Conservation (phyloP, 1,284 basidiomycete species). For the Boletus sp. region DNA sequence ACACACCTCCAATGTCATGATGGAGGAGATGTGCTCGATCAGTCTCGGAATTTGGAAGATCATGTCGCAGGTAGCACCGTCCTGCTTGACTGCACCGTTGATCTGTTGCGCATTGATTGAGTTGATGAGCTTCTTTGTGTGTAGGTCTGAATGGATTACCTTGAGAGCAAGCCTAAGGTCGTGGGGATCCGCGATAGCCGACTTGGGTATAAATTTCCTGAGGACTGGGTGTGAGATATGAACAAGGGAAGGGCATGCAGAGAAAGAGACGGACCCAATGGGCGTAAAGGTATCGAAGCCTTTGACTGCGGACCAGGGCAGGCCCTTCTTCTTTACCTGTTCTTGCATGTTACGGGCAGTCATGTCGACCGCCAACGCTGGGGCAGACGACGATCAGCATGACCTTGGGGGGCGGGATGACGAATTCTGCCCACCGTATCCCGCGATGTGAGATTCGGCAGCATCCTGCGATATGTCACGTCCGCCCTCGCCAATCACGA, state of each 20-base stretch:
- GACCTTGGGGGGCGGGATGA: too few species aligned
- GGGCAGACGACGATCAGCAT: neutral
- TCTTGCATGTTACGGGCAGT: conserved; percentile 96
- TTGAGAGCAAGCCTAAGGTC: conserved; percentile 76
- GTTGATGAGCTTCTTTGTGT: neutral
- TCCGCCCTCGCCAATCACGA: conserved; percentile 87
- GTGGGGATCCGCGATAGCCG: conserved; percentile 66
- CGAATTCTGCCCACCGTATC: conserved; percentile 65
- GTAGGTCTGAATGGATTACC: conserved; percentile 30
- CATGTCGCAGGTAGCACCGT: conserved; percentile 87
- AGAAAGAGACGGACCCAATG: conserved; percentile 51
- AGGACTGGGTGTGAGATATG: neutral
- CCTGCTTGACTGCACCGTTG: conserved; percentile 80
- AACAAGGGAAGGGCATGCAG: neutral
- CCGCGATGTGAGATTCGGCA: conserved; percentile 80
- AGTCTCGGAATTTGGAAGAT: conserved; percentile 90
- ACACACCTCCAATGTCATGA: conserved; percentile 88
- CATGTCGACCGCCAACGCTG: conserved; percentile 92
- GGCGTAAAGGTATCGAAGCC: conserved; percentile 90
- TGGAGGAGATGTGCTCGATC: conserved; percentile 88
- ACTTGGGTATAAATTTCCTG: conserved; percentile 80
- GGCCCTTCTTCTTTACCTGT: conserved; percentile 84
- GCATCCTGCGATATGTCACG: conserved; percentile 74
- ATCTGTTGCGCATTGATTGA: conserved; percentile 49
- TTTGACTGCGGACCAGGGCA: conserved; percentile 93